Evolutionary conservation across 306 rosid genomes (phyloP), one percentile per base, ranked within the genome.

Genomic region (Calophaca sinica): DNA sequence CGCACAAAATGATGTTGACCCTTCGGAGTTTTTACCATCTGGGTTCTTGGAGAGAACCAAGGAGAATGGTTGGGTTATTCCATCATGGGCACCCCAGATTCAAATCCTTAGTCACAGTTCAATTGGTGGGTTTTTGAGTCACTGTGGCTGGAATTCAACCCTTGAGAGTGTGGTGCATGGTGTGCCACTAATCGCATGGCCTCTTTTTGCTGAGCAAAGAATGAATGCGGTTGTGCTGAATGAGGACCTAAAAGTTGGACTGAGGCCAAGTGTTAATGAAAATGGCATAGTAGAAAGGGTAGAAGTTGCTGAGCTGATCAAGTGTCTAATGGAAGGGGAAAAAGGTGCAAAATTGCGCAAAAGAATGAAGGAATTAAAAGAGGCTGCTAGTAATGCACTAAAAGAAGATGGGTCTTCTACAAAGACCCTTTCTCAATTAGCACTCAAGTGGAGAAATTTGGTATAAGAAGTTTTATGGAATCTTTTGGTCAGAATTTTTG

Each of bases 181-280:
- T 20, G 50, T 73, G 39, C 70, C 78, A 15, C 5, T 76, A 2
- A 67, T 76, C 15, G 57, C 81, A 20, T 76, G 81, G 74, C 81
- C 81, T 7, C 8, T 76, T 42, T 76, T 76, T 57, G 75, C 75
- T 1, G 81, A 67, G 68, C 81, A 76, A 32, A 67, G 66, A 20
- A 57, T 68, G 69, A 76, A 76, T 33, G 81, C 75, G 2, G 75
- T 58, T 76, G 0, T 67, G 51, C 1, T 76, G 0, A 10, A 33
- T 46, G 80, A 76, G 12, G 74, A 69, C 6, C 50, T 76, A 3
- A 67, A 67, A 35, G 81, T 76, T 7, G 81, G 75, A 45, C 1
- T 67, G 44, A 76, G 75, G 68, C 69, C 62, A 32, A 68, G 5
- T 11, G 51, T 33, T 35, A 5, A 9, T 45, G 74, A 42, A 9